These are phyloP conservation scores for Blepharisma japonicum DNA, from an alignment of 73 alveolate species.

Conservation along the genomic window DNA sequence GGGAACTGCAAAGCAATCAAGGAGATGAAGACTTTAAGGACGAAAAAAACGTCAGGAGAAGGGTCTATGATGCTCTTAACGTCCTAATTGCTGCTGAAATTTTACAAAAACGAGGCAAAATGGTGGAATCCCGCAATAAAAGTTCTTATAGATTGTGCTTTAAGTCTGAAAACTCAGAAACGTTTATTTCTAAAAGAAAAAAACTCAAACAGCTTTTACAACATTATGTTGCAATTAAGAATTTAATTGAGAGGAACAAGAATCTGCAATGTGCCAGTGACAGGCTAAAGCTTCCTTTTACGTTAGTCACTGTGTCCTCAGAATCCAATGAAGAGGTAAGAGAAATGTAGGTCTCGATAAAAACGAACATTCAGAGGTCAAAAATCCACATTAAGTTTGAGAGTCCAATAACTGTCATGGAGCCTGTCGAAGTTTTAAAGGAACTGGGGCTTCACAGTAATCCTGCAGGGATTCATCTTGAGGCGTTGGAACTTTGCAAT, in stretches of 20 bases:
- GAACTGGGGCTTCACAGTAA: too few relatives aligned
- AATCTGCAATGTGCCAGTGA: background rate
- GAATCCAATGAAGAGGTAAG: too few relatives aligned
- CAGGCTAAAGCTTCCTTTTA: too few relatives aligned
- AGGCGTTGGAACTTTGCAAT: too few relatives aligned
- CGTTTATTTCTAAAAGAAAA: background rate
- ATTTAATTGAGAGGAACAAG: constrained; percentile 21
- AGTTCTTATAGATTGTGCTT: background rate
- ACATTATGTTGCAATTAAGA: background rate
- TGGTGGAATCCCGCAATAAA: constrained; percentile 47
- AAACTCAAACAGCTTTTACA: constrained; percentile 14
- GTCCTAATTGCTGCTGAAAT: constrained; percentile 79
- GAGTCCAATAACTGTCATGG: too few relatives aligned
- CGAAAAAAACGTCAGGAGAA: constrained; percentile 78
- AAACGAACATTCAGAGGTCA: too few relatives aligned
- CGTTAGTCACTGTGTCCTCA: too few relatives aligned
- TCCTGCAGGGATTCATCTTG: too few relatives aligned
- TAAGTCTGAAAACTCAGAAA: background rate
- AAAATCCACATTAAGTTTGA: too few relatives aligned
- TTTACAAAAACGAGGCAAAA: constrained; percentile 60
- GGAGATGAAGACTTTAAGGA: constrained; percentile 54
- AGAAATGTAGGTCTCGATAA: too few relatives aligned
- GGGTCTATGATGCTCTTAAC: constrained; percentile 91
- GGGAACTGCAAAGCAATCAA: constrained; percentile 38
- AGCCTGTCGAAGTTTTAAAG: too few relatives aligned